phyloP scores from a whole-genome alignment of 768 basidiomycete genomes.

The Macrolepiota dolichaula region DNA sequence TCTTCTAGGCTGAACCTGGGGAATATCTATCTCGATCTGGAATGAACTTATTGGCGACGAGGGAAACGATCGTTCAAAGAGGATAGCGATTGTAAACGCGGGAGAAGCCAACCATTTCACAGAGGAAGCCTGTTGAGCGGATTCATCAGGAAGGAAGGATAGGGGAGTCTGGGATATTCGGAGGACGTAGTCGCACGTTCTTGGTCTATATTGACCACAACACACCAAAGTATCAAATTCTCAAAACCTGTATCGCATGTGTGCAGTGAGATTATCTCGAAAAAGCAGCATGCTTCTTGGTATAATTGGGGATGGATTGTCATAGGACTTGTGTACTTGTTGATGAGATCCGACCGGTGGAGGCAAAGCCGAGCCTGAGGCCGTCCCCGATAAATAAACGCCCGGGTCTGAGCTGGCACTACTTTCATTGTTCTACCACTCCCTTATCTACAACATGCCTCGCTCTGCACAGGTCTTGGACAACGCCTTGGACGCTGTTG shows the following conservation, averaged over 20 bases:
- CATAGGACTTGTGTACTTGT: not conserved
- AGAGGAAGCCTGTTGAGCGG: too few species aligned
- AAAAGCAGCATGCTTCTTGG: not conserved
- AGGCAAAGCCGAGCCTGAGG: not conserved
- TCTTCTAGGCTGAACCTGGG: not conserved
- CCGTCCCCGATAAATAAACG: not conserved
- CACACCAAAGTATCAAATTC: too few species aligned
- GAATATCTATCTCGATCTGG: not conserved
- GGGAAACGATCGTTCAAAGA: too few species aligned
- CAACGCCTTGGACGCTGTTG: constrained; percentile 81
- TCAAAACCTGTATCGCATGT: too few species aligned
- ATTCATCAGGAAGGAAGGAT: too few species aligned
- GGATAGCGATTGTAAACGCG: too few species aligned
- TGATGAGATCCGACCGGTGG: constrained; percentile 7
- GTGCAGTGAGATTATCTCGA: not conserved
- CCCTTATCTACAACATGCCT: not conserved
- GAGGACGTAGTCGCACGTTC: too few species aligned
- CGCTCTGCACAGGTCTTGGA: constrained; percentile 53
- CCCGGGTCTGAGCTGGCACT: not conserved
- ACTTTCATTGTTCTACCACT: not conserved
- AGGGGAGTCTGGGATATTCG: too few species aligned
- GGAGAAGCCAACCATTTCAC: too few species aligned
- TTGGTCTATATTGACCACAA: too few species aligned
- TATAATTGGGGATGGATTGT: not conserved
- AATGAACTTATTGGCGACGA: too few species aligned